Evolutionary conservation across 306 rosid genomes (phyloP), one percentile per base, ranked within the genome.

Genomic region (Hippophae tibetana): DNA sequence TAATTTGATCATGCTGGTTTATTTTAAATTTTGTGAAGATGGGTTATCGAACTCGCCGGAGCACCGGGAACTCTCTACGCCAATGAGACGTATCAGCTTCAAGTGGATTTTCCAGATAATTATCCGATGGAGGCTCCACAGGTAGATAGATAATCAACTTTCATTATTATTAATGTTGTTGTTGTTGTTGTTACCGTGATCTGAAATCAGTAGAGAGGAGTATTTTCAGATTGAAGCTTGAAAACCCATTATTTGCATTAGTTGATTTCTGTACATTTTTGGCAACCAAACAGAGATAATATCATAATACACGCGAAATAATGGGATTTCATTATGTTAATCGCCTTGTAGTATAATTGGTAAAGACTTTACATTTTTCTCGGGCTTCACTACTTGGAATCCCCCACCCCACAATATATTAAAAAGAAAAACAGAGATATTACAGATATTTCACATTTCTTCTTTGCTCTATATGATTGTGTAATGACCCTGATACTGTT

Each of bases 101-200:
- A 89, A 84, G 95, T 89, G 7, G 97, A 89, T 54, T 89, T 89
- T 65, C 95, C 97, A 0, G 97, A 89, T 84, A 81, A 89, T 84
- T 89, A 89, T 63, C 97, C 97, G 1, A 89, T 89, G 97, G 97
- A 89, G 72, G 97, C 97, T 43, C 97, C 97, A 0, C 97, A 89
- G 97, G 97, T 87, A 47, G 10, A 61, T 27, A 31, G 38, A 18
- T 31, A 31, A 31, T 10, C 14, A 43, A 18, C 10, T 45, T 57
- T 53, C 45, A 51, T n/a, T 13, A 6, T 58, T 42, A 42, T 3
- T 5, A 14, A 1, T 46, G 1, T 44, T 7, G 53, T 63, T 31
- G 7, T 54, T 9, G 50, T 8, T 47, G 50, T 47, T n/a, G 6
- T 41, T 26, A 13, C 18, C 6, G 4, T 43, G 53, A 44, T 13